These are phyloP conservation scores for Stemphylium beticola DNA, from an alignment of 2,329 filamentous ascomycete species.

Conservation along the genomic window DNA sequence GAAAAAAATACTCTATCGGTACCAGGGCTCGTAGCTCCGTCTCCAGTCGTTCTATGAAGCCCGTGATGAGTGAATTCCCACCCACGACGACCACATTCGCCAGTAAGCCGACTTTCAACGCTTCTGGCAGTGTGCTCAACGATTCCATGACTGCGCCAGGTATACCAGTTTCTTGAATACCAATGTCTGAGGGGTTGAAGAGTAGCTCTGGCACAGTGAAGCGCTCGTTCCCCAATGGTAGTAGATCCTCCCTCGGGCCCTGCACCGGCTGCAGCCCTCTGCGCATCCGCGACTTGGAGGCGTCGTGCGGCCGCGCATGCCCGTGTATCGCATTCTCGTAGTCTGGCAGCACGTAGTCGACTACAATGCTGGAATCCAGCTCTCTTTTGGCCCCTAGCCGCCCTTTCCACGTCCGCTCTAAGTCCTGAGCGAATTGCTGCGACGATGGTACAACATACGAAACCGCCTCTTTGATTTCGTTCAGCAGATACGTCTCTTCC, in stretches of 20 bases:
- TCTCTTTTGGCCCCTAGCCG: conserved; percentile 62
- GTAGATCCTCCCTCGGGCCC: conserved; percentile 71
- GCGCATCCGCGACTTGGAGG: conserved; percentile 62
- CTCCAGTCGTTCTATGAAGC: conserved; percentile 79
- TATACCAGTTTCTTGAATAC: conserved; percentile 81
- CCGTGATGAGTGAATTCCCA: conserved; percentile 79
- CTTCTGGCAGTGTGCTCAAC: conserved; percentile 75
- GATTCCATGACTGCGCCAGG: conserved; percentile 83
- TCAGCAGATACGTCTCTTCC: conserved; percentile 90
- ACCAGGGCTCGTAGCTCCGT: conserved; percentile 69
- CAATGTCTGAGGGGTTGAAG: conserved; percentile 85
- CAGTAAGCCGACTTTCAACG: conserved; percentile 80
- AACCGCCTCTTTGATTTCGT: conserved; percentile 91
- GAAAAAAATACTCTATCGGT: conserved; percentile 40
- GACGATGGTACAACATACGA: conserved; percentile 78
- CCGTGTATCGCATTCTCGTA: conserved; percentile 69
- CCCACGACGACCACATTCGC: conserved; percentile 90
- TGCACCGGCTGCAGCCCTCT: conserved; percentile 56
- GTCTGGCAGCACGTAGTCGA: conserved; percentile 93
- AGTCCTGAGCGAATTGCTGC: conserved; percentile 68
- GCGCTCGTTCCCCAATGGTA: conserved; percentile 89
- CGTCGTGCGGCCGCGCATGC: conserved; percentile 77
- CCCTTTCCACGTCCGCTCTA: conserved; percentile 82
- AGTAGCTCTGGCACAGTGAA: conserved; percentile 89
- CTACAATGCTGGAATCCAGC: conserved; percentile 66